Percentiles rank a stretch among this genome's conserved stretches.
Evolutionary conservation across 2,329 filamentous ascomycete species (phyloP).

Genomic region (Diaporthe citrichinensis): DNA sequence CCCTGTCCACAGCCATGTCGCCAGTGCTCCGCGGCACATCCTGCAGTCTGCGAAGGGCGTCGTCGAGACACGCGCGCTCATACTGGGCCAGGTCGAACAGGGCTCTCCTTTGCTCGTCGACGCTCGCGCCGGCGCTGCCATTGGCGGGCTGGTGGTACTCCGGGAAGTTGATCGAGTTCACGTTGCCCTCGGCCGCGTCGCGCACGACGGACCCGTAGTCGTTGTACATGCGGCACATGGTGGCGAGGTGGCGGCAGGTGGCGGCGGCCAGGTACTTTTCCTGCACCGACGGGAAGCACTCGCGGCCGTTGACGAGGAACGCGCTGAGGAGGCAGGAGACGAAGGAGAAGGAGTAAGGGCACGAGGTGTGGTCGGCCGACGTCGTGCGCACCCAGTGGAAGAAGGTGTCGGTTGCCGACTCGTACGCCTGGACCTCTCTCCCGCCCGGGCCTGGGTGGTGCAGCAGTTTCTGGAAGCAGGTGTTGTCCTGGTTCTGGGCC

Average conservation of each 20-base stretch:
- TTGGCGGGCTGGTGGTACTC: background rate
- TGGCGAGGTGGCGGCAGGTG: conserved; percentile 45
- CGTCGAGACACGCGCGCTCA: background rate
- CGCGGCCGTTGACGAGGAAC: too few relatives aligned
- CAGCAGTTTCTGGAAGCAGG: background rate
- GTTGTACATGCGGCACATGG: conserved; percentile 52
- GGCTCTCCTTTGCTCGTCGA: background rate
- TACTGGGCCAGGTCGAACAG: conserved; percentile 5
- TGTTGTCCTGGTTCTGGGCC: background rate
- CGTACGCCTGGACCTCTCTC: background rate
- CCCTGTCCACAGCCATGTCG: background rate
- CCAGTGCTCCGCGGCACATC: too few relatives aligned
- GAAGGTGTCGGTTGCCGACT: background rate
- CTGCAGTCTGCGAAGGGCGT: background rate
- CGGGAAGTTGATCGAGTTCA: conserved; percentile 52
- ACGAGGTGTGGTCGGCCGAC: background rate
- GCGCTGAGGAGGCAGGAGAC: background rate
- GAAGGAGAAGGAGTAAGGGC: background rate
- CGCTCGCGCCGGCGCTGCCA: background rate
- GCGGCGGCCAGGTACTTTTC: background rate
- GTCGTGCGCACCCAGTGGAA: background rate
- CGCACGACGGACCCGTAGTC: conserved; percentile 51
- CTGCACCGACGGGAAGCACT: background rate
- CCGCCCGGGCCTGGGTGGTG: background rate
- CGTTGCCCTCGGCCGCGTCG: conserved; percentile 49